Base-by-base conservation (phyloP, 139 green algal genomes). In the Asterochloris sp. region DNA sequence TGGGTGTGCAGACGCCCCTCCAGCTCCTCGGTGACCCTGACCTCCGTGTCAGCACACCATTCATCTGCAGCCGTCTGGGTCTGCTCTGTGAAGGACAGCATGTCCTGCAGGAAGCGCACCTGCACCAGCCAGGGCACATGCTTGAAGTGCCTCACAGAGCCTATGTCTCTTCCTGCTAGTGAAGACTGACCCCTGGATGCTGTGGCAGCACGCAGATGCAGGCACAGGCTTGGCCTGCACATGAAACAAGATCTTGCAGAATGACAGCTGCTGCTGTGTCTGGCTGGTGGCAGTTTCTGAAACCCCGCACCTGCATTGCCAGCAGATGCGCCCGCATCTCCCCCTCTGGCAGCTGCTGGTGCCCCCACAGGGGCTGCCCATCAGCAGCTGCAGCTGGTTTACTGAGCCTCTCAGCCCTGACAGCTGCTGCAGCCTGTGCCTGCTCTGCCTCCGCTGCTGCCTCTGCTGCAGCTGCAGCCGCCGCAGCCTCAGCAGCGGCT, bases 1-100 rank as follows among this genome's bases (percentile, higher is more conserved):
- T 95, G 91, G 38, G 85, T 68, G 21, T 90, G 81, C 26, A 95
- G 83, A 17, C 85, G 84, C 11, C 81, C 81, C 71, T 92, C 90
- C 38, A 95, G 85, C 85, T 92, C 89, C 79, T 93, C 88, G 12
- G 87, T 93, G 11, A 92, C 78, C 38, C 81, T 62, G 64, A 82
- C 83, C 86, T 94, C 91, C 47, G 87, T 38, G 74, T 88, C 83
- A 29, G 69, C 78, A 73, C 84, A 81, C 88, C 87, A 93, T 23
- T 78, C 78, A 0, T 85, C 75, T 27, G 87, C 85, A 82, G 74
- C 74, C 62, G 71, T 83, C 29, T 78, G 26, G 11, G 81, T 73
- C 17, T 83, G 81, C 64, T 82, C 73, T 27, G 69, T 78, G 62
- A 88, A 88, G 11, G 82, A 77, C 26, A 89, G 85, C 88, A 92